phyloP scores from a whole-genome alignment of 75 land plant species.

The Chamaecyparis obtusa region DNA sequence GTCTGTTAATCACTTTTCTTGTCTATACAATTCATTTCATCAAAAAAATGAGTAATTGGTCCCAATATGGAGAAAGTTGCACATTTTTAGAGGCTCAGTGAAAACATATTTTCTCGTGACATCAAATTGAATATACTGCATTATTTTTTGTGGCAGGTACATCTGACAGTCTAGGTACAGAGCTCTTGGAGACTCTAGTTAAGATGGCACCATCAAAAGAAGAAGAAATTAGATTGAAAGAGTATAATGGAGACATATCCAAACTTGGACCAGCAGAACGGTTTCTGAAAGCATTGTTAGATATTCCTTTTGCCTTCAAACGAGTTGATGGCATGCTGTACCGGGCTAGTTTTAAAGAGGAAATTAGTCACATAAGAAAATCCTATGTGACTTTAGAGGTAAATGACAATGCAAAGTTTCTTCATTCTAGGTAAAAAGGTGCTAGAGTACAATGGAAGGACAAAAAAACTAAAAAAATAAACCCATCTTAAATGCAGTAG shows the following conservation, averaged over 20 bases:
- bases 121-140: neutral
- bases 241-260: conserved; percentile 47
- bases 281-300: conserved; percentile 70
- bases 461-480: neutral
- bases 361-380: conserved; percentile 57
- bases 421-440: neutral
- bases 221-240: conserved; percentile 60
- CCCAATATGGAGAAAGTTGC: neutral
- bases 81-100: neutral
- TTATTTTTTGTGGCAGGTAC: conserved; percentile 26
- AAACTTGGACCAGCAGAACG: conserved; percentile 79
- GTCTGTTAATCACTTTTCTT: neutral
- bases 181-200: conserved; percentile 58
- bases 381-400: conserved; percentile 78
- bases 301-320: conserved; percentile 83
- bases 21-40: neutral
- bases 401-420: neutral
- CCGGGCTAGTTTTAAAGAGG: conserved; percentile 68
- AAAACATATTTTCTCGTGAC: neutral
- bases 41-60: neutral
- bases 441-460: conserved; percentile 1
- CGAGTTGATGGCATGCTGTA: conserved; percentile 79
- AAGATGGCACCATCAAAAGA: conserved; percentile 83
- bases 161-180: conserved; percentile 56
- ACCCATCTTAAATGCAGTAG: neutral